Conservation (phyloP, 2,329 filamentous ascomycete genomes). For the Aureobasidium pullulans region DNA sequence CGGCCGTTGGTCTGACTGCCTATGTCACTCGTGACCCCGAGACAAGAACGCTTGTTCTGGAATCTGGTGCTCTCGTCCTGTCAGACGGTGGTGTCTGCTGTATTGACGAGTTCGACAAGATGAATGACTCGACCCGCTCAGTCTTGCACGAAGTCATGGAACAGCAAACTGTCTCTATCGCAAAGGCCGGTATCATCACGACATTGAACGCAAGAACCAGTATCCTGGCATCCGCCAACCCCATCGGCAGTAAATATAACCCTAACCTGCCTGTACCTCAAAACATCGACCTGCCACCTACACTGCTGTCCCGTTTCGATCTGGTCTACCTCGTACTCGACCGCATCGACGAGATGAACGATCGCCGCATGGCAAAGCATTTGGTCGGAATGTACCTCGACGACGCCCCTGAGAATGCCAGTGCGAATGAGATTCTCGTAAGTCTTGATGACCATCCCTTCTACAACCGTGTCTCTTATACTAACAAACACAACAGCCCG, state of each 20-base stretch:
- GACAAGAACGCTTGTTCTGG: constrained; percentile 77
- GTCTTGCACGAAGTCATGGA: constrained; percentile 87
- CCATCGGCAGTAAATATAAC: constrained; percentile 97
- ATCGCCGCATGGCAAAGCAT: constrained; percentile 84
- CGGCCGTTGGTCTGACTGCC: constrained; percentile 73
- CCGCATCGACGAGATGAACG: constrained; percentile 80
- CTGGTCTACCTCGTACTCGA: constrained; percentile 95
- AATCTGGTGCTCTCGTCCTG: constrained; percentile 70
- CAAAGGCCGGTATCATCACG: constrained; percentile 90
- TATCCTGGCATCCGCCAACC: constrained; percentile 93
- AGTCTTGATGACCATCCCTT: constrained; percentile 30
- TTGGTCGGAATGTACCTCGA: constrained; percentile 94
- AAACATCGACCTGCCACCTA: constrained; percentile 95
- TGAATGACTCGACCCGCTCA: constrained; percentile 76
- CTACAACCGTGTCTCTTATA: neutral
- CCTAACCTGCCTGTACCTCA: constrained; percentile 91
- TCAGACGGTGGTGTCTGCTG: constrained; percentile 81
- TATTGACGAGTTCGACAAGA: constrained; percentile 84
- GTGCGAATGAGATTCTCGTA: constrained; percentile 71
- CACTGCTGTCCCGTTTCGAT: constrained; percentile 90
- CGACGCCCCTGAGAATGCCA: constrained; percentile 82
- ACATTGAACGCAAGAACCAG: constrained; percentile 94
- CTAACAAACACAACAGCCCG: constrained; percentile 49
- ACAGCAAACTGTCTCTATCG: constrained; percentile 79
- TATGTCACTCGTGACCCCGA: constrained; percentile 79